phyloP scores from a whole-genome alignment of 805 yeast genomes.

The Candida awuae region DNA sequence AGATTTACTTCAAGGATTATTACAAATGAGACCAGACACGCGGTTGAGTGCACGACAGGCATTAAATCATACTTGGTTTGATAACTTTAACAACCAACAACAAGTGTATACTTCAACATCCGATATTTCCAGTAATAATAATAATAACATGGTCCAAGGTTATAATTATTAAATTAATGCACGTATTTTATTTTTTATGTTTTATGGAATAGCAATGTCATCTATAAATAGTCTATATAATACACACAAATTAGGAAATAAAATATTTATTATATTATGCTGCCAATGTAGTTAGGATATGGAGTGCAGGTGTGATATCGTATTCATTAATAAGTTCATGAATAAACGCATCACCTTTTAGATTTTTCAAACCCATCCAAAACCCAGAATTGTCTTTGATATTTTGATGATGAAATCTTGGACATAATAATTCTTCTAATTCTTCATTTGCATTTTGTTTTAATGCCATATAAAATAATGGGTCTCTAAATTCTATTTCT shows the following conservation, averaged over 20 bases:
- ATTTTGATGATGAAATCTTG: conserved; percentile 4
- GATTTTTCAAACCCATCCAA: conserved; percentile 5
- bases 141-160: conserved; percentile 7
- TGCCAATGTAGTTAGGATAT: not conserved
- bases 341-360: conserved; percentile 3
- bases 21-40: conserved; percentile 56
- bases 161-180: no score
- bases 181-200: no score
- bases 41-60: conserved; percentile 55
- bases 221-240: not conserved
- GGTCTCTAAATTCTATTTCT: conserved; percentile 2
- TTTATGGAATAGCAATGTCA: no score
- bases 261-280: not conserved
- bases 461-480: conserved; percentile 3
- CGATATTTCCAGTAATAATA: conserved; percentile 10
- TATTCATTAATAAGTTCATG: conserved; percentile 1
- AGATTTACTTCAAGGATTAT: conserved; percentile 51
- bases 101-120: conserved; percentile 4
- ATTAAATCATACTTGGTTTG: conserved; percentile 72
- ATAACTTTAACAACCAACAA: conserved; percentile 44
- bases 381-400: conserved; percentile 1
- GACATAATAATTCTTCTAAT: conserved; percentile 4
- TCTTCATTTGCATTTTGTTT: conserved; percentile 6
- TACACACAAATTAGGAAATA: not conserved
- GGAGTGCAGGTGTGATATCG: not conserved